Evolutionary conservation across 2,329 filamentous ascomycete genomes (phyloP).

Genomic region (Paecilomyces variotii): DNA sequence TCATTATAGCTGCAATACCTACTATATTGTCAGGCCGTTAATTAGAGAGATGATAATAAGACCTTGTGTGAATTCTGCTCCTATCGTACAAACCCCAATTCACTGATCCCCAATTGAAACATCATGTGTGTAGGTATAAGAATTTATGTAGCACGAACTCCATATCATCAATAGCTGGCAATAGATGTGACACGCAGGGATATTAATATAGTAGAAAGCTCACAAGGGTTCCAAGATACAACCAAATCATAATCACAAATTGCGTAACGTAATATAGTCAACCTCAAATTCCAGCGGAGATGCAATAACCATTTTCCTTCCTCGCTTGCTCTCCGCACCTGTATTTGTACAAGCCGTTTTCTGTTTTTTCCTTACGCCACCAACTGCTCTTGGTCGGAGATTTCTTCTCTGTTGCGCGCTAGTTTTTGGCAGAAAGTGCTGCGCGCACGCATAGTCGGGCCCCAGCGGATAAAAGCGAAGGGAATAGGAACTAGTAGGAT

Average conservation of each 20-base stretch:
- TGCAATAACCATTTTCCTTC: not conserved
- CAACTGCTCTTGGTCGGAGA: not conserved
- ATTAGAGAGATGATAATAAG: no score
- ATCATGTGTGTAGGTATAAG: not conserved
- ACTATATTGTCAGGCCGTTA: no score
- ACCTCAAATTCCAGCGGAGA: not conserved
- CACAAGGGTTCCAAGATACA: not conserved
- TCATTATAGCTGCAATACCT: no score
- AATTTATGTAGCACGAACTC: not conserved
- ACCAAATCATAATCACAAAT: not conserved
- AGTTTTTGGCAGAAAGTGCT: slow-evolving; percentile 23
- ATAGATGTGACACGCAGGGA: not conserved
- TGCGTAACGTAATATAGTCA: not conserved
- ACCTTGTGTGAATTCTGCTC: no score
- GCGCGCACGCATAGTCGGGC: slow-evolving; percentile 13
- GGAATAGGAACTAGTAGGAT: slow-evolving; percentile 33
- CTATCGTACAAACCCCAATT: no score
- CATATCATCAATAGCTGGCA: not conserved
- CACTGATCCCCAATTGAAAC: not conserved
- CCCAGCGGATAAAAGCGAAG: slow-evolving; percentile 28
- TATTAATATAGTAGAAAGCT: not conserved
- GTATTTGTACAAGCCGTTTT: not conserved
- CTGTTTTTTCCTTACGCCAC: not conserved
- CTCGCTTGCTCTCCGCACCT: not conserved
- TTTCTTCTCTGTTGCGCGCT: not conserved